Evolutionary conservation across 768 basidiomycete genomes (phyloP).

Genomic region (Rhizopogon sp.): DNA sequence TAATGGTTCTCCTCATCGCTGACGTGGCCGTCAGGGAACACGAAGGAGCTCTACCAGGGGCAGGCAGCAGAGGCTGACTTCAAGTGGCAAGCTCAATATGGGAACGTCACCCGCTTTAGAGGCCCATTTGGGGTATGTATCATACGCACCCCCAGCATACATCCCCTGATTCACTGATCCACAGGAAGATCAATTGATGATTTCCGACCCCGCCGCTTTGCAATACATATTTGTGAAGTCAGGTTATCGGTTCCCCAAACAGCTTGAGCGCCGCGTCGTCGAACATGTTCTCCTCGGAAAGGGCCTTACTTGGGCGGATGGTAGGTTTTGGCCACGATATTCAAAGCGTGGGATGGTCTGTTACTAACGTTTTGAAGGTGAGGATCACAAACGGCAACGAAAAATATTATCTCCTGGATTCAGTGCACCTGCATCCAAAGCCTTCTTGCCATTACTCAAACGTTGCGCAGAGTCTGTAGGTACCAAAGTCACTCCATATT

Average conservation of each 20-base stretch:
- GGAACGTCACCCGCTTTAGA: conserved; percentile 23
- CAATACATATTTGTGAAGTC: conserved; percentile 36
- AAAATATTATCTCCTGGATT: conserved; percentile 54
- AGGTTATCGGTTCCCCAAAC: conserved; percentile 39
- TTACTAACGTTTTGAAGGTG: conserved; percentile 13
- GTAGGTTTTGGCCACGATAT: conserved; percentile 21
- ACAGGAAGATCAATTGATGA: conserved; percentile 40
- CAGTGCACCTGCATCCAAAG: conserved; percentile 44
- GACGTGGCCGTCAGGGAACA: conserved; percentile 17
- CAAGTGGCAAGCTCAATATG: conserved; percentile 25
- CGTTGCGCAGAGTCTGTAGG: too few species aligned
- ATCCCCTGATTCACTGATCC: conserved; percentile 8
- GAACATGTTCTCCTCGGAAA: conserved; percentile 20
- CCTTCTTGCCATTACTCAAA: conserved; percentile 30
- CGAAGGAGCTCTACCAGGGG: conserved; percentile 23
- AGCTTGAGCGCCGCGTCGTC: conserved; percentile 16
- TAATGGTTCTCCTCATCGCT: conserved; percentile 15
- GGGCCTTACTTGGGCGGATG: conserved; percentile 37
- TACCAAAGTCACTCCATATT: neutral
- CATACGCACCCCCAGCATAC: neutral
- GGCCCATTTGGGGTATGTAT: conserved; percentile 19
- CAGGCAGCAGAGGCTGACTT: conserved; percentile 22
- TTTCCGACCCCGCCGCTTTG: conserved; percentile 44
- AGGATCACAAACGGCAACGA: conserved; percentile 49
- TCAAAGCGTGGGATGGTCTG: neutral